phyloP scores from a whole-genome alignment of 2,329 filamentous ascomycete species.

The Exophiala sideris region DNA sequence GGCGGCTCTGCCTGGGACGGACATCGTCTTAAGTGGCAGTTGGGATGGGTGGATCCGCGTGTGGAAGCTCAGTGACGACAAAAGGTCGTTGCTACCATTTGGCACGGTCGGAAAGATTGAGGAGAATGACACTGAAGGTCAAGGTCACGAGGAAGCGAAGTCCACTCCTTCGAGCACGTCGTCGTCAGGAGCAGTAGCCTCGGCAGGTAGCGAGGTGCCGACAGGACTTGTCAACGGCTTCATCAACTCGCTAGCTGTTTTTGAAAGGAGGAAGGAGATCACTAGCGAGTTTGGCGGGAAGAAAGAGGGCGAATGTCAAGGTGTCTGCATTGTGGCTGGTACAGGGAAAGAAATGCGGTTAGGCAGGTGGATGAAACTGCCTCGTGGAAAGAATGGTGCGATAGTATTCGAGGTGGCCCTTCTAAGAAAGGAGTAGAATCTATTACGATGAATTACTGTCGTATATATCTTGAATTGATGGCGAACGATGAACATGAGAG shows the following conservation, averaged over 20 bases:
- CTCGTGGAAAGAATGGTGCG: constrained; percentile 71
- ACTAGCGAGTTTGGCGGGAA: constrained; percentile 43
- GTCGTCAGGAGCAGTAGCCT: constrained; percentile 70
- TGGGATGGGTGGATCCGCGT: constrained; percentile 88
- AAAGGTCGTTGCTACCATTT: constrained; percentile 68
- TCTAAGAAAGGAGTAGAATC: neutral
- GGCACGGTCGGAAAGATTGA: constrained; percentile 60
- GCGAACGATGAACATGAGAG: too few relatives aligned
- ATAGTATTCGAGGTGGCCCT: constrained; percentile 78
- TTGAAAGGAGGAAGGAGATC: constrained; percentile 76
- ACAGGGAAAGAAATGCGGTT: constrained; percentile 82
- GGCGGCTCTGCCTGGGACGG: constrained; percentile 80
- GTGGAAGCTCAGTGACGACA: constrained; percentile 83
- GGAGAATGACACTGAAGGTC: constrained; percentile 4
- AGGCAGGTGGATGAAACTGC: constrained; percentile 70
- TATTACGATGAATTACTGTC: neutral
- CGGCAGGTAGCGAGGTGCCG: constrained; percentile 26
- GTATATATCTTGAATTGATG: neutral
- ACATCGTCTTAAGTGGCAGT: constrained; percentile 84
- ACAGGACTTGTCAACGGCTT: constrained; percentile 53
- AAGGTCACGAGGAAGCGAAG: constrained; percentile 16
- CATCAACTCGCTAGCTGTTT: constrained; percentile 82
- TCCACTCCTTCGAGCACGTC: constrained; percentile 47
- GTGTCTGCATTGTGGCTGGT: constrained; percentile 79
- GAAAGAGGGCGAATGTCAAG: constrained; percentile 48